Evolutionary conservation across 495 filamentous ascomycete species (phyloP), one percentile per base, ranked within the genome.

Genomic region (Xanthoparmelia taractica): DNA sequence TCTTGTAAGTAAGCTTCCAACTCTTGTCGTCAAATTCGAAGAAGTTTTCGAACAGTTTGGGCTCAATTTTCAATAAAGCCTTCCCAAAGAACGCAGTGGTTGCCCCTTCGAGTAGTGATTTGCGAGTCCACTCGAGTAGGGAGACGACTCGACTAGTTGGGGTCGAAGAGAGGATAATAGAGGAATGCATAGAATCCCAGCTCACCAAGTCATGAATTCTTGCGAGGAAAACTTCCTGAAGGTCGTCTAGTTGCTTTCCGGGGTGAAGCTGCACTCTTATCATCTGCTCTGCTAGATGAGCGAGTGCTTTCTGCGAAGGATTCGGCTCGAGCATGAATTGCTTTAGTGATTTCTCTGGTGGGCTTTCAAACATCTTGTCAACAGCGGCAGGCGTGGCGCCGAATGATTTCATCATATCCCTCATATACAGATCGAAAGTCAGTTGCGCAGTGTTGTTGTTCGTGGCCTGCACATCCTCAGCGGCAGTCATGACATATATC

Each of bases 61-160:
- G 71, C 7, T 69, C 45, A n/a, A 70, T 60, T 25, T 71, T 34
- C 8, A 63, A 41, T n/a, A 75, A 37, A 8, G 23, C 23, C 38
- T 73, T 66, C 10, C 71, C 73, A 59, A 67, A 75, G 54, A 69
- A 71, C 18, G 69, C 37, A 10, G 34, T 40, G 11, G 67, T 66
- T 29, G 63, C 66, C 4, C 64, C 67, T 52, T 66, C 52, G 2
- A 73, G 20, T 11, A 75, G 59, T 20, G 66, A 60, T 13, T 69
- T 45, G 29, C 31, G 25, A 31, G 27, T 61, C 59, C 62, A 67
- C 1, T 33, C 43, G 18, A 63, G 37, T 15, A 60, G 34, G 15
- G 62, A 68, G 8, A 66, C 11, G 25, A 27, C 56, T 48, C 31
- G 37, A 40, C 7, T 40, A n/a, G n/a, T n/a, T n/a, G n/a, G n/a